Evolutionary conservation across 768 basidiomycete species (phyloP).

Genomic region (Imleria badia): DNA sequence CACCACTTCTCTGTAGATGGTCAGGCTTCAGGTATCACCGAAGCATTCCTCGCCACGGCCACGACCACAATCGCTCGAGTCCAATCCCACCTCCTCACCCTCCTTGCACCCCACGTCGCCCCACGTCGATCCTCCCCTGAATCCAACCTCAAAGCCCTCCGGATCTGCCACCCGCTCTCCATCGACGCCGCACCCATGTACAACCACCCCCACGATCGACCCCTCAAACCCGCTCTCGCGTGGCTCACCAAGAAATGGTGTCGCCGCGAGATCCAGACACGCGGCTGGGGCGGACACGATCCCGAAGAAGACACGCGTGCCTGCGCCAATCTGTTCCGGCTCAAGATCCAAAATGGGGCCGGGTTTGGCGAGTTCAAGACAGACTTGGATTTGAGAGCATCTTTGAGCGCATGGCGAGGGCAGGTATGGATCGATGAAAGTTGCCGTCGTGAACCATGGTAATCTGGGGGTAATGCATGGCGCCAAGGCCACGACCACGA

Average conservation of each 20-base stretch:
- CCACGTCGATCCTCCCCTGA: constrained; percentile 92
- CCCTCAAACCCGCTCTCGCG: constrained; percentile 93
- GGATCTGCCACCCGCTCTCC: constrained; percentile 80
- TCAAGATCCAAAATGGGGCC: constrained; percentile 74
- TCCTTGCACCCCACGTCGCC: constrained; percentile 58
- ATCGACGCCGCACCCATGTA: constrained; percentile 91
- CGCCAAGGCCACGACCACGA: constrained; percentile 71
- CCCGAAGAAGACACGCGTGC: constrained; percentile 96
- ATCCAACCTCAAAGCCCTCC: constrained; percentile 87
- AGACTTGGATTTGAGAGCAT: constrained; percentile 85
- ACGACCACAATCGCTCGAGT: constrained; percentile 81
- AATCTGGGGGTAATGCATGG: constrained; percentile 85
- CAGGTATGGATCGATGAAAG: constrained; percentile 43
- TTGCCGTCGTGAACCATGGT: constrained; percentile 83
- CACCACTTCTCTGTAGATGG: constrained; percentile 52
- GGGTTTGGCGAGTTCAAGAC: constrained; percentile 86
- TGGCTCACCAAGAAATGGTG: constrained; percentile 97
- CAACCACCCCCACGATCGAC: constrained; percentile 91
- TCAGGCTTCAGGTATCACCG: constrained; percentile 96
- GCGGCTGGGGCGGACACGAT: constrained; percentile 86
- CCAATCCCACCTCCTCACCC: constrained; percentile 63
- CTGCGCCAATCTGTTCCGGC: constrained; percentile 78
- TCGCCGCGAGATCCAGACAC: constrained; percentile 81
- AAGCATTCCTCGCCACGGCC: constrained; percentile 60
- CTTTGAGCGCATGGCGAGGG: constrained; percentile 75